Conservation (phyloP, 2,329 filamentous ascomycete genomes). For the Blumeria hordei region DNA sequence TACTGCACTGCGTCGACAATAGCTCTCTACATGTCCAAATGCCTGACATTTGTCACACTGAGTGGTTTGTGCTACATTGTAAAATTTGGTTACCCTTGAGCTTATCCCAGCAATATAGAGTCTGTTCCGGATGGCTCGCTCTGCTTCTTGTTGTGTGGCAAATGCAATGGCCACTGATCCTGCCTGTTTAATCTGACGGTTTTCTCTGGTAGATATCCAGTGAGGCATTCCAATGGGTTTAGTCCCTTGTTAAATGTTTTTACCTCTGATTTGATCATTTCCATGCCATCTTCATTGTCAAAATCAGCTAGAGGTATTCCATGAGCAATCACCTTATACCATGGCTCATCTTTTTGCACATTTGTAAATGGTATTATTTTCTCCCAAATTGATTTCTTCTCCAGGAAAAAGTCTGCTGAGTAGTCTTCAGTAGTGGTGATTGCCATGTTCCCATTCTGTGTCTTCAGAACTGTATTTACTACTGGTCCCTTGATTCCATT, state of each 20-base stretch:
- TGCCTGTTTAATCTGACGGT: neutral
- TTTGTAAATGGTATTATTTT: too few species aligned
- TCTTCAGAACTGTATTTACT: too few species aligned
- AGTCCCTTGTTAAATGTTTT: conserved; percentile 1
- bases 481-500: too few species aligned
- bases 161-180: neutral
- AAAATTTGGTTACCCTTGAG: neutral
- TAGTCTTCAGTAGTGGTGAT: too few species aligned
- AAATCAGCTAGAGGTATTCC: neutral
- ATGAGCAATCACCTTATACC: neutral
- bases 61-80: neutral
- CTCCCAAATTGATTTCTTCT: too few species aligned
- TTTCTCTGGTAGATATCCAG: neutral
- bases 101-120: neutral
- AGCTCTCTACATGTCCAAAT: neutral
- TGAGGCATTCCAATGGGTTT: neutral
- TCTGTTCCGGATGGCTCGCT: neutral
- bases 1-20: neutral
- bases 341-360: too few species aligned
- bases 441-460: too few species aligned
- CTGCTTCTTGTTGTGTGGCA: neutral
- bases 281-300: neutral
- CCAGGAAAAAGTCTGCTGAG: too few species aligned
- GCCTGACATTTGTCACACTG: neutral
- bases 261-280: neutral